Base-by-base conservation (phyloP, 768 basidiomycete species). In the Leucosporidium creatinivorum region DNA sequence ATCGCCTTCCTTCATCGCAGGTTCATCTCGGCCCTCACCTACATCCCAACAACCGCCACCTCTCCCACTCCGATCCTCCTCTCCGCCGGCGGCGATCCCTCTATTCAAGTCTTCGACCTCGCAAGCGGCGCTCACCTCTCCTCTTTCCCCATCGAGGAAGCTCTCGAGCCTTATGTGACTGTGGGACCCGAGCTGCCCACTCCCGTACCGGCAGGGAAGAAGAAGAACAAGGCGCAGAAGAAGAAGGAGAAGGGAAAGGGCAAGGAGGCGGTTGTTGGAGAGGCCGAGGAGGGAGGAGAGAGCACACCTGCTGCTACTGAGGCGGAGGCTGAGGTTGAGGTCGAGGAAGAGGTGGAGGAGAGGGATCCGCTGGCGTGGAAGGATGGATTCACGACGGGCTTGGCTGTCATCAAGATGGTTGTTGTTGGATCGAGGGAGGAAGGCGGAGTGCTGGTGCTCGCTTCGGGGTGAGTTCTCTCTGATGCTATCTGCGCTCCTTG, bases 41-140 rank as follows among this genome's bases (percentile, higher is more conserved):
- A 62, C 73, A 48, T 73, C 64, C 55, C 63, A 0, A 30, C 47
- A 0, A 44, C 61, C 15, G 3, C 59, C 47, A 28, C 25, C 21
- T 10, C 56, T 10, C 30, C 60, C 52, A 21, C n/a, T 28, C 28
- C 44, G 8, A 75, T 36, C 21, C 81, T 99, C 28, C 81, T 97
- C 13, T 93, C 91, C 0, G 94, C 89, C 9, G 94, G 94, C 17
- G 94, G 93, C 0, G 94, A 98, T 73, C 80, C 83, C 0, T 79
- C 81, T 62, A 77, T 94, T 25, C 87, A 87, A 74, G 68, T 91
- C 12, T 93, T 89, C 89, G 83, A 89, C 69, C 90, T 88, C 86
- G 83, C 86, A 78, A 80, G 80, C 31, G 58, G 50, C 39, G 17
- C 28, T 1, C 63, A 63, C 31, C 28, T 69, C 49, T 19, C 26